Evolutionary conservation across 495 filamentous ascomycete species (phyloP).

Genomic region (Penicillium diatomitis): DNA sequence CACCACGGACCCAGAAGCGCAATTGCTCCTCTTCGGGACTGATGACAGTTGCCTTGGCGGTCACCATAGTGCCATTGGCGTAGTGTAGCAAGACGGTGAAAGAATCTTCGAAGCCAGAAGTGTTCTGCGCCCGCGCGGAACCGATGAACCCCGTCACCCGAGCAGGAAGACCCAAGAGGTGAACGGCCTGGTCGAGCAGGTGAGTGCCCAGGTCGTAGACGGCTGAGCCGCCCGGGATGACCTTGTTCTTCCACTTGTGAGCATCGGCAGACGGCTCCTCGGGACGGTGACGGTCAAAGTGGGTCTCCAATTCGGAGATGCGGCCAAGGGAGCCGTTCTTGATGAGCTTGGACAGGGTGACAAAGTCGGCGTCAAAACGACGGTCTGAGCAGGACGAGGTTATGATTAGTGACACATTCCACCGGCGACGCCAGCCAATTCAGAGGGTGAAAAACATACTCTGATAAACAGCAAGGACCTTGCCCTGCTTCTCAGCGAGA

Average conservation of each 20-base stretch:
- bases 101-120: constrained; percentile 55
- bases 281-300: constrained; percentile 74
- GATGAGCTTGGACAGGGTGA: constrained; percentile 59
- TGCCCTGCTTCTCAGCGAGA: constrained; percentile 52
- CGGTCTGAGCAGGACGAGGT: constrained; percentile 41
- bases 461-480: constrained; percentile 72
- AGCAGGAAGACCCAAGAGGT: constrained; percentile 68
- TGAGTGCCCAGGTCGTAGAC: constrained; percentile 82
- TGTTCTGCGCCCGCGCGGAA: constrained; percentile 50
- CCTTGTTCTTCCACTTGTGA: constrained; percentile 62
- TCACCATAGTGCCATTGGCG: constrained; percentile 46
- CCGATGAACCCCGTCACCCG: constrained; percentile 59
- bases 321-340: constrained; percentile 47
- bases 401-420: too few relatives aligned
- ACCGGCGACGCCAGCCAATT: too few relatives aligned
- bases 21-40: constrained; percentile 63
- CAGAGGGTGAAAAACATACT: constrained; percentile 32
- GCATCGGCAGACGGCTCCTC: constrained; percentile 35
- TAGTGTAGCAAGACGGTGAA: constrained; percentile 65
- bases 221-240: constrained; percentile 58
- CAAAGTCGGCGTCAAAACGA: constrained; percentile 77
- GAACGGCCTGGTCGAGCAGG: constrained; percentile 70
- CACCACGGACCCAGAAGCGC: constrained; percentile 73
- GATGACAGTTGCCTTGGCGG: constrained; percentile 60
- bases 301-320: constrained; percentile 71